phyloP scores from a whole-genome alignment of 2,329 filamentous ascomycete species.

The Alternaria hordeiaustralica region DNA sequence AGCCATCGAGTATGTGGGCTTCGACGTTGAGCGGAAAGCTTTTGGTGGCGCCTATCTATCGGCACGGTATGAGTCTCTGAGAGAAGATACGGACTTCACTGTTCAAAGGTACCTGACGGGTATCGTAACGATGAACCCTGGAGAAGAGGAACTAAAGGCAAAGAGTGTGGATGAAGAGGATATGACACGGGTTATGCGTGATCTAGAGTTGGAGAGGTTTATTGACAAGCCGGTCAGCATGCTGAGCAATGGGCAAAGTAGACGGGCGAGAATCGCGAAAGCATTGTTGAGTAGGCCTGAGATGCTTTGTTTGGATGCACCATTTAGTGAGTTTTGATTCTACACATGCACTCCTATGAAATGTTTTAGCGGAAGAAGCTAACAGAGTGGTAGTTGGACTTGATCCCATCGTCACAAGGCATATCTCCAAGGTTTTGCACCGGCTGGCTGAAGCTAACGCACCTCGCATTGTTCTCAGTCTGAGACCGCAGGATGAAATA shows the following conservation, averaged over 20 bases:
- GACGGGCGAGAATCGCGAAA: conserved; percentile 85
- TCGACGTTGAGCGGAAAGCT: conserved; percentile 73
- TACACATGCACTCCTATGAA: not conserved
- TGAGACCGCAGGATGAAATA: conserved; percentile 84
- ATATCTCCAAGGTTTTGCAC: conserved; percentile 73
- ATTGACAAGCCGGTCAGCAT: conserved; percentile 85
- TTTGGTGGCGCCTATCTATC: conserved; percentile 77
- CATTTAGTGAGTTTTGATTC: conserved; percentile 68
- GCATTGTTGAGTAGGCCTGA: conserved; percentile 81
- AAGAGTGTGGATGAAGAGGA: conserved; percentile 54
- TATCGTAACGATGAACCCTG: conserved; percentile 81
- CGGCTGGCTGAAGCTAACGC: conserved; percentile 69
- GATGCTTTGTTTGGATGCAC: conserved; percentile 81
- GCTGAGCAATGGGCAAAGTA: conserved; percentile 90
- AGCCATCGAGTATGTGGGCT: conserved; percentile 89
- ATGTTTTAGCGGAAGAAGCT: not conserved
- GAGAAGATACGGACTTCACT: conserved; percentile 87
- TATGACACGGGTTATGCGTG: conserved; percentile 68
- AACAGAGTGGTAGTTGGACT: conserved; percentile 70
- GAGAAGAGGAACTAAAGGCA: conserved; percentile 56
- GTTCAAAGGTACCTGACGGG: conserved; percentile 81
- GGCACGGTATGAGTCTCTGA: conserved; percentile 85
- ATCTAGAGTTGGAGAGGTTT: conserved; percentile 72
- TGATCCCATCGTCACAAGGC: conserved; percentile 79
- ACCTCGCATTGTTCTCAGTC: conserved; percentile 77